Evolutionary conservation across 495 filamentous ascomycete genomes (phyloP).

Genomic region (Tetracladium setigerum): DNA sequence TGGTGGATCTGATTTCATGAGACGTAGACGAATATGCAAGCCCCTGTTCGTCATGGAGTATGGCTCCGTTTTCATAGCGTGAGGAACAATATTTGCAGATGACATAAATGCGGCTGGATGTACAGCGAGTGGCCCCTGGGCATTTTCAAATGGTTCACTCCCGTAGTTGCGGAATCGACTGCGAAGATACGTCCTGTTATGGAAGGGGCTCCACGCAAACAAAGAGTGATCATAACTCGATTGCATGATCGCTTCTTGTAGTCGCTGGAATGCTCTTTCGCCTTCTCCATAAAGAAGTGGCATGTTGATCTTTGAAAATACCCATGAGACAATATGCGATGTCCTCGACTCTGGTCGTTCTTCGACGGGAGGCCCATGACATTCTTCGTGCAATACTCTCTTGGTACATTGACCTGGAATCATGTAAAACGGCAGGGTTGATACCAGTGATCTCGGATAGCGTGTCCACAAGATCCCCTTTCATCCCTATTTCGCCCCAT

Average conservation of each 20-base stretch:
- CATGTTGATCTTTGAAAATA: slow-evolving; percentile 22
- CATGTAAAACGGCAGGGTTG: slow-evolving; percentile 14
- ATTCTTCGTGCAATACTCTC: slow-evolving; percentile 17
- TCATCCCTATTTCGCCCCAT: slow-evolving; percentile 26
- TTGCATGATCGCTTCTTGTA: slow-evolving; percentile 24
- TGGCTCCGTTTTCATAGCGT: slow-evolving; percentile 2
- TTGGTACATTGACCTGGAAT: slow-evolving; percentile 3
- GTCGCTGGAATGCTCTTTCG: slow-evolving; percentile 19
- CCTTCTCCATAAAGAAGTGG: slow-evolving; percentile 25
- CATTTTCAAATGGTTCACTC: not conserved
- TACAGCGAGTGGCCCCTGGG: not conserved
- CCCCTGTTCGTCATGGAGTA: slow-evolving; percentile 4
- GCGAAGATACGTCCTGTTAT: slow-evolving; percentile 19
- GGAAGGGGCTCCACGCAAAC: slow-evolving; percentile 4
- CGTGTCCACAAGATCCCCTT: slow-evolving; percentile 1
- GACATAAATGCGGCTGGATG: slow-evolving; percentile 1
- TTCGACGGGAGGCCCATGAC: slow-evolving; percentile 22
- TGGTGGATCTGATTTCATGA: not conserved
- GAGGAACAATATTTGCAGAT: slow-evolving; percentile 1
- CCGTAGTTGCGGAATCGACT: slow-evolving; percentile 1
- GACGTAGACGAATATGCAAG: not conserved
- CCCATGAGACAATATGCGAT: slow-evolving; percentile 25
- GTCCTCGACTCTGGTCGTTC: slow-evolving; percentile 19
- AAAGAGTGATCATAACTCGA: slow-evolving; percentile 8
- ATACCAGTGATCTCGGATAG: slow-evolving; percentile 25